Evolutionary conservation across 176 grass and related monocot genomes (phyloP), one percentile per base, ranked within the genome.

Genomic region (Cocos nucifera): DNA sequence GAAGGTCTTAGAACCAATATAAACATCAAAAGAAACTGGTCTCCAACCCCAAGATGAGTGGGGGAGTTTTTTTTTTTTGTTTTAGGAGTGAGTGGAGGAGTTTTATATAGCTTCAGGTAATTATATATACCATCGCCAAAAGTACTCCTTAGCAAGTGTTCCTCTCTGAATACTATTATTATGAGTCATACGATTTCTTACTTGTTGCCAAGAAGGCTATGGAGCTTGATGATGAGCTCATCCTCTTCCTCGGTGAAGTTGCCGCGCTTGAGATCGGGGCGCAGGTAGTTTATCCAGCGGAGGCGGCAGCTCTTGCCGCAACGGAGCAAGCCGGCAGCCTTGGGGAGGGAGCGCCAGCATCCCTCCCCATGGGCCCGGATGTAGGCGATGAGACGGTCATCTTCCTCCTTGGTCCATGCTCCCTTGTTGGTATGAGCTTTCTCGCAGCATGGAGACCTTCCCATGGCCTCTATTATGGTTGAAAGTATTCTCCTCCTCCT

Each of bases 291-390:
- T 50, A 67, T 67, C 64, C 64, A 67, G 22, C 64, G 64, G 17
- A 67, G 64, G 25, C 64, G 64, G 64, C 64, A 67, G 50, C 64
- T 67, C 51, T 67, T 67, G 51, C 64, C 64, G 64, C 64, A 67
- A 22, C 64, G 64, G 22, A 55, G 64, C 4, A 67, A 51, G 51
- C 64, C 64, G 25, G 64, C 64, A 4, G 26, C 51, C 26, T 67
- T 54, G 16, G 64, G 64, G 24, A 67, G 51, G 3, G 51, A 67
- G 5, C 64, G 64, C 64, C 64, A 67, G 64, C 64, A 67, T 0
- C 64, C 64, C n/a, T 67, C 64, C 2, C 64, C 64, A 24, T 67
- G 64, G 4, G 24, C n/a, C 0, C 51, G 24, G 64, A 67, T 67
- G 64, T 67, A 67, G 6, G 51, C 28, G 14, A 49, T 26, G 3